These are phyloP conservation scores for Somion occarium DNA, from an alignment of 1,284 basidiomycete genomes.

Conservation along the genomic window DNA sequence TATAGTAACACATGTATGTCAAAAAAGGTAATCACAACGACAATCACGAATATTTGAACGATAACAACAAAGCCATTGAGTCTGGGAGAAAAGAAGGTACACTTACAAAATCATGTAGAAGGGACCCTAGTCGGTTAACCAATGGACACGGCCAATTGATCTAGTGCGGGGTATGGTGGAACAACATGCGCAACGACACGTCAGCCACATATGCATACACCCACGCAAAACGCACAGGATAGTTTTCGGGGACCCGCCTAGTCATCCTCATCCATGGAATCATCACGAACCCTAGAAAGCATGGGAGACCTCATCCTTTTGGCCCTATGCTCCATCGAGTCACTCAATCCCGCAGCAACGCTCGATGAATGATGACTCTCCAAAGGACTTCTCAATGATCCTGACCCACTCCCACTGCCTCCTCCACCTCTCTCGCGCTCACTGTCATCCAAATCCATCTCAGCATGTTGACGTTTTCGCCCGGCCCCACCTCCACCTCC, in stretches of 20 bases:
- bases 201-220: too few relatives aligned
- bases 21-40: too few relatives aligned
- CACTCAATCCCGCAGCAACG: background rate
- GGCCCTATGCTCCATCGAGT: slow-evolving; percentile 42
- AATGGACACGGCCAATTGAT: too few relatives aligned
- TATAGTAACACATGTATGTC: background rate
- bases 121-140: too few relatives aligned
- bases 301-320: slow-evolving; percentile 16
- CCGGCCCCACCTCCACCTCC: slow-evolving; percentile 24
- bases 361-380: slow-evolving; percentile 10
- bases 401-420: slow-evolving; percentile 14
- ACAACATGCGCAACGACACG: too few relatives aligned
- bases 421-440: background rate
- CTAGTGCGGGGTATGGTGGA: too few relatives aligned
- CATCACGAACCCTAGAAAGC: slow-evolving; percentile 16
- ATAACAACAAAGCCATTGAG: too few relatives aligned
- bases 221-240: too few relatives aligned
- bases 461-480: slow-evolving; percentile 52
- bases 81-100: background rate
- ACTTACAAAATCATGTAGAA: background rate
- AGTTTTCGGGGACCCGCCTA: too few relatives aligned
- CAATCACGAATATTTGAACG: too few relatives aligned
- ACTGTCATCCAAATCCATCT: slow-evolving; percentile 51
- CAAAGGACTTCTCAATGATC: slow-evolving; percentile 27
- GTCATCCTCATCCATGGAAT: slow-evolving; percentile 26